Percentiles rank a stretch among this genome's conserved stretches.
These are phyloP conservation scores for Yamadazyma sp. DNA, from an alignment of 1,139 yeast genomes.

Conservation along the genomic window DNA sequence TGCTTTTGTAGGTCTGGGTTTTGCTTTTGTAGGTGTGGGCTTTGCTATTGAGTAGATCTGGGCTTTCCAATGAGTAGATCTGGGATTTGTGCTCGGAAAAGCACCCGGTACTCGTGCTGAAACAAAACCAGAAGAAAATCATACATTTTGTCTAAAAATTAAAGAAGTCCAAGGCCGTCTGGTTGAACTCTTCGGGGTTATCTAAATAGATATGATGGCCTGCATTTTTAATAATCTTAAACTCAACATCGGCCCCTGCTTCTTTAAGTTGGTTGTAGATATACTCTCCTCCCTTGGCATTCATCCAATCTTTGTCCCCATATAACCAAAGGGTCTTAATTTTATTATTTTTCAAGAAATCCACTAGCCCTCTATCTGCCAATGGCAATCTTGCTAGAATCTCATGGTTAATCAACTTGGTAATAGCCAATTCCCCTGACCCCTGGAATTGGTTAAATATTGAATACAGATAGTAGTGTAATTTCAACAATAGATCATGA, in stretches of 20 bases:
- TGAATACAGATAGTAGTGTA: constrained; percentile 44
- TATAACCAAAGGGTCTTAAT: constrained; percentile 37
- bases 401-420: constrained; percentile 42
- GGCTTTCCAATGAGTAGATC: no score
- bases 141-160: no score
- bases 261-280: constrained; percentile 26
- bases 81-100: no score
- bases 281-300: constrained; percentile 38
- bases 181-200: constrained; percentile 36
- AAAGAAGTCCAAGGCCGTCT: constrained; percentile 28
- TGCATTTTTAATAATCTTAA: constrained; percentile 32
- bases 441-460: constrained; percentile 47
- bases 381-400: constrained; percentile 41
- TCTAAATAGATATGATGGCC: constrained; percentile 47
- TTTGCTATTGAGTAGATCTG: no score
- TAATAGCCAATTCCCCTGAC: constrained; percentile 47
- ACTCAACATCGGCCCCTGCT: constrained; percentile 19
- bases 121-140: no score
- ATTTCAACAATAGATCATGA: constrained; percentile 29
- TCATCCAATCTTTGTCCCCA: constrained; percentile 51
- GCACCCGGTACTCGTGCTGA: no score
- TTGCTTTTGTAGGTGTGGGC: no score
- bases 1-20: no score
- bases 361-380: constrained; percentile 41
- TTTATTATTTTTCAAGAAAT: constrained; percentile 24